Evolutionary conservation across 768 basidiomycete species (phyloP).

Genomic region (Termitomyces sp.): DNA sequence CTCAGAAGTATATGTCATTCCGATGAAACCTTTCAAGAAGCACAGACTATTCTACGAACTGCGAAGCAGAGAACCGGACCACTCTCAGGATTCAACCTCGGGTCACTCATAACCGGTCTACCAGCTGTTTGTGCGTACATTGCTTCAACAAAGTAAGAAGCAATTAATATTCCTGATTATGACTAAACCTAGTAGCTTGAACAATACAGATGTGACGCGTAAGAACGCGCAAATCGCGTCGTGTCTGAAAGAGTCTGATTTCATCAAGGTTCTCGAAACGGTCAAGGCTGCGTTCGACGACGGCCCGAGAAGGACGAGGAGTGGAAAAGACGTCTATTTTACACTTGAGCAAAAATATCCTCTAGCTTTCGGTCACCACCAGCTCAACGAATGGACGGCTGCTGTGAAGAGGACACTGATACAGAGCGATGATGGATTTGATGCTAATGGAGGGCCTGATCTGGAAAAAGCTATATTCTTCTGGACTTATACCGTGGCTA

Average conservation of each 20-base stretch:
- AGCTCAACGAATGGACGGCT: constrained; percentile 27
- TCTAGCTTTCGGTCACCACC: constrained; percentile 6
- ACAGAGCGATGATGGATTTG: constrained; percentile 17
- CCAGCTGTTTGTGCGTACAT: constrained; percentile 50
- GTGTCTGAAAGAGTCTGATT: constrained; percentile 11
- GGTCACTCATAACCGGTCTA: constrained; percentile 33
- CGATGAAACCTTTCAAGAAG: constrained; percentile 29
- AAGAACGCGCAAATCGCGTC: constrained; percentile 29
- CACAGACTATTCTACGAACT: constrained; percentile 29
- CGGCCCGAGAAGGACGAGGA: constrained; percentile 4
- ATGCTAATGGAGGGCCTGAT: constrained; percentile 16
- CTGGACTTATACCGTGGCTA: constrained; percentile 40
- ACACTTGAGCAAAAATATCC: constrained; percentile 5
- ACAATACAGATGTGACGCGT: constrained; percentile 27
- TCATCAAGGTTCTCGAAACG: neutral
- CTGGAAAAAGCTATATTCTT: constrained; percentile 39
- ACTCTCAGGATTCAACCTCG: constrained; percentile 47
- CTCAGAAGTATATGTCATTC: constrained; percentile 26
- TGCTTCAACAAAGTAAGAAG: constrained; percentile 42
- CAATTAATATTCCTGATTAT: neutral
- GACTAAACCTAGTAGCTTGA: constrained; percentile 20
- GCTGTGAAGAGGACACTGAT: constrained; percentile 31
- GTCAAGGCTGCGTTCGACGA: neutral
- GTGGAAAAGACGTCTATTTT: constrained; percentile 8
- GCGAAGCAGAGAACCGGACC: constrained; percentile 40